phyloP scores from a whole-genome alignment of 148 eudicot species.

The Arbutus unedo region DNA sequence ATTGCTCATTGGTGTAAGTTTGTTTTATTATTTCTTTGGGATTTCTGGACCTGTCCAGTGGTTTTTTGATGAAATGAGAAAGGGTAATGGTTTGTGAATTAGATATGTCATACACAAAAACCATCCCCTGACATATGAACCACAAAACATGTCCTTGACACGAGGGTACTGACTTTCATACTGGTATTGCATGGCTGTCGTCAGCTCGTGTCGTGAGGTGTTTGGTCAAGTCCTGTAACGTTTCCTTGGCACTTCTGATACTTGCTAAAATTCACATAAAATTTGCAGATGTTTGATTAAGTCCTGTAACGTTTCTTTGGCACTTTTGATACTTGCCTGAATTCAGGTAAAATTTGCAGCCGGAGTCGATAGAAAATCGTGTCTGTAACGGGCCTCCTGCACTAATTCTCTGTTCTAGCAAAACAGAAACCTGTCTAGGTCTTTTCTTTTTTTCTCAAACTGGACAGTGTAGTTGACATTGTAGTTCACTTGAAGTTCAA shows the following conservation, averaged over 20 bases:
- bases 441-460: not conserved
- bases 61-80: not conserved
- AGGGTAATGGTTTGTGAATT: not conserved
- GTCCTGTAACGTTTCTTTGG: not conserved
- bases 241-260: not conserved
- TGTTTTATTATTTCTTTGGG: not conserved
- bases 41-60: not conserved
- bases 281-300: not conserved
- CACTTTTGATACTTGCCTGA: not conserved
- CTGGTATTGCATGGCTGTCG: too few relatives aligned
- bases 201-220: too few relatives aligned
- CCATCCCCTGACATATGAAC: too few relatives aligned
- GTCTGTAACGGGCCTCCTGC: not conserved
- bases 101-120: not conserved
- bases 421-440: not conserved
- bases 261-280: not conserved
- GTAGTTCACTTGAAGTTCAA: not conserved
- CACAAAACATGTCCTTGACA: too few relatives aligned
- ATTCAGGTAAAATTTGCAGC: not conserved
- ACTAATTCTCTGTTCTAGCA: not conserved
- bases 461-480: not conserved
- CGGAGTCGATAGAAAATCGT: not conserved
- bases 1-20: not conserved
- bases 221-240: too few relatives aligned
- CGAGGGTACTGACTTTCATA: too few relatives aligned